Base-by-base conservation (phyloP, 2,329 filamentous ascomycete genomes). In the Cercospora berteroae region DNA sequence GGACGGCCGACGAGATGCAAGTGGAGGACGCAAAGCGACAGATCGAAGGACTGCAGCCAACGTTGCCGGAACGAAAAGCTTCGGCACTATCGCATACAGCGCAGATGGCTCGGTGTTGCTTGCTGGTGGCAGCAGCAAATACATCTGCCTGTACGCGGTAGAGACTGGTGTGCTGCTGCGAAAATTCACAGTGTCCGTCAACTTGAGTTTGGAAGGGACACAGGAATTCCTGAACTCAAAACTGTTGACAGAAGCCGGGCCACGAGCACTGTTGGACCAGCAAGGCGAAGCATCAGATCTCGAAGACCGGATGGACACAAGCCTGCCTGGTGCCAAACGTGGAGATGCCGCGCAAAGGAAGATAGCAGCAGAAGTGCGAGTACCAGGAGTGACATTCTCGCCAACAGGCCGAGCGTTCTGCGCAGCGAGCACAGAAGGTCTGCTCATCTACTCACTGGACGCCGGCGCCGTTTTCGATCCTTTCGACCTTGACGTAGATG, bases 181-280 rank as follows among this genome's bases (percentile, higher is more conserved):
- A 79, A 97, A 97, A 77, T 99, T 91, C 77, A 97, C 94, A 1
- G 94, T 98, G 75, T 96, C 92, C 73, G 88, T 97, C 75, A 99
- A 99, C 79, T 84, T 97, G n/a, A 96, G 94, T 1, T 83, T 99
- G 2, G 94, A 96, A 20, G 95, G 95, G 57, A 99, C 95, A 0
- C 94, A 98, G 77, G 95, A 99, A 78, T 97, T 96, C 79, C 86
- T 99, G 71, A 98, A 97, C 84, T 97, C 93, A 82, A 92, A 90
- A 75, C 84, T 92, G 20, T 86, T 99, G 74, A 97, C 94, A 10
- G 95, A 98, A 81, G 94, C 92, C 13, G 95, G 95, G 1, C 91
- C 95, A 0, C 82, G 86, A 63, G 94, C 86, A 7, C 87, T 96
- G n/a, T 86, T 99, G 18, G 94, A 99, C 75, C 90, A 93, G 63